Evolutionary conservation across 2,329 filamentous ascomycete genomes (phyloP).

Genomic region (Metarhizium brunneum): DNA sequence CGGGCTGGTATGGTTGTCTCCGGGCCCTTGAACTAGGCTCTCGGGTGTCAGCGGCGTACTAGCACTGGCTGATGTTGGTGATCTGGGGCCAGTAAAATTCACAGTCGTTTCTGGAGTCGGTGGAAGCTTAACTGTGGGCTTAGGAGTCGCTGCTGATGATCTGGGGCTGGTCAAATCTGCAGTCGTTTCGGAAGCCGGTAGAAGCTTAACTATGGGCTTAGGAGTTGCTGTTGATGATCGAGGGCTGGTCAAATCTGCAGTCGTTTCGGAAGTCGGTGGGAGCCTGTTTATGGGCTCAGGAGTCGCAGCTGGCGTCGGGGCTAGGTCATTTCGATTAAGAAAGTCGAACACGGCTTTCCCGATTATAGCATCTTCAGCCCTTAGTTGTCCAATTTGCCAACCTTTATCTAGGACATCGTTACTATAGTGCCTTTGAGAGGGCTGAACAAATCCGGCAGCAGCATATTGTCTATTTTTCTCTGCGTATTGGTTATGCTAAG

Average conservation of each 20-base stretch:
- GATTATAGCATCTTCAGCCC: neutral
- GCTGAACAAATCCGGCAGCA: neutral
- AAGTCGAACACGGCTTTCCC: constrained; percentile 2
- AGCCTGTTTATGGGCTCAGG: neutral
- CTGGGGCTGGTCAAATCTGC: too few relatives aligned
- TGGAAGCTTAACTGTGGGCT: neutral
- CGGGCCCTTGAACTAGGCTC: neutral
- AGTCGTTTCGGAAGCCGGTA: neutral
- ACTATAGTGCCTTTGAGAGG: constrained; percentile 1
- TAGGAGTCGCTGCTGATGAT: neutral
- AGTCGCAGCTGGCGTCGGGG: neutral
- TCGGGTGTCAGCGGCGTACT: neutral
- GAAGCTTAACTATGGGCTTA: neutral
- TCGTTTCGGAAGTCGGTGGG: neutral
- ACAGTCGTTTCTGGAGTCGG: neutral
- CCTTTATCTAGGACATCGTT: neutral
- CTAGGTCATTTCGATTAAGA: constrained; percentile 1
- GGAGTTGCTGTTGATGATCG: neutral
- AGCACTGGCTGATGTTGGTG: neutral
- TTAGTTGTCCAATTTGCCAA: neutral
- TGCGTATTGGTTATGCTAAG: neutral
- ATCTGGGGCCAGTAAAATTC: neutral
- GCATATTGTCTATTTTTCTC: neutral
- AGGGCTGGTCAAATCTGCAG: neutral
- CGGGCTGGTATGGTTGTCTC: neutral